phyloP scores from a whole-genome alignment of 2,329 filamentous ascomycete species.

The Colletotrichum sp. region DNA sequence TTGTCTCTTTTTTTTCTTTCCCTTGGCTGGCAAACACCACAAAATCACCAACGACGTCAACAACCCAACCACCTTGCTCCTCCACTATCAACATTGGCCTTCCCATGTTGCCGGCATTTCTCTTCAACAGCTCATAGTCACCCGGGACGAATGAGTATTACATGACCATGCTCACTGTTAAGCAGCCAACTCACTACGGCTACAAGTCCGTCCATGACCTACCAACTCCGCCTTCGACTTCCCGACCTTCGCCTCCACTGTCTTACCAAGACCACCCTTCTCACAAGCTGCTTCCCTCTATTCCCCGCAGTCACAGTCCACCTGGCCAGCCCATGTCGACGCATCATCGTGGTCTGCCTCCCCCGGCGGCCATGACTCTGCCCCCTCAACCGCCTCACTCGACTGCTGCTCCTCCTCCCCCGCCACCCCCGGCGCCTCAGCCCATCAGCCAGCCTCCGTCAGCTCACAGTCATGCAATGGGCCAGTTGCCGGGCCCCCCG shows the following conservation, averaged over 20 bases:
- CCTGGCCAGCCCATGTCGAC: slow-evolving; percentile 68
- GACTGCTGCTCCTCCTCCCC: slow-evolving; percentile 13
- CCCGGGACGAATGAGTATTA: slow-evolving; percentile 25
- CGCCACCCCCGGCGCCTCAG: slow-evolving; percentile 20
- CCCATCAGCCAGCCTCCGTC: slow-evolving; percentile 31
- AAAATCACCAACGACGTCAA: background rate
- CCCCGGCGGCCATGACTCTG: slow-evolving; percentile 69
- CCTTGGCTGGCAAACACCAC: background rate
- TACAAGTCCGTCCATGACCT: slow-evolving; percentile 67
- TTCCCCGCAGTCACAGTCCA: slow-evolving; percentile 51
- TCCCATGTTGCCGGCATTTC: slow-evolving; percentile 2
- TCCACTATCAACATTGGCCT: background rate
- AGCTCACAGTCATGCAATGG: slow-evolving; percentile 48
- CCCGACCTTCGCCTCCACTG: slow-evolving; percentile 60
- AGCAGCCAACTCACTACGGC: slow-evolving; percentile 64
- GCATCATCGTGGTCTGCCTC: slow-evolving; percentile 73
- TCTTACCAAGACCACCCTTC: slow-evolving; percentile 49
- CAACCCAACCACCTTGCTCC: background rate
- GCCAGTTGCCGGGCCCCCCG: slow-evolving; percentile 66
- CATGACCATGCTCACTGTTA: slow-evolving; percentile 65
- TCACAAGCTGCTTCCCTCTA: slow-evolving; percentile 43
- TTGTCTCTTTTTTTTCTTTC: slow-evolving; percentile 8
- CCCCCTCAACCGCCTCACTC: slow-evolving; percentile 49
- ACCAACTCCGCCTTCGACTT: slow-evolving; percentile 61
- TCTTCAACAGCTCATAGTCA: slow-evolving; percentile 4